Base-by-base conservation (phyloP, 1,284 basidiomycete species). In the Cutaneotrichosporon curvatum region DNA sequence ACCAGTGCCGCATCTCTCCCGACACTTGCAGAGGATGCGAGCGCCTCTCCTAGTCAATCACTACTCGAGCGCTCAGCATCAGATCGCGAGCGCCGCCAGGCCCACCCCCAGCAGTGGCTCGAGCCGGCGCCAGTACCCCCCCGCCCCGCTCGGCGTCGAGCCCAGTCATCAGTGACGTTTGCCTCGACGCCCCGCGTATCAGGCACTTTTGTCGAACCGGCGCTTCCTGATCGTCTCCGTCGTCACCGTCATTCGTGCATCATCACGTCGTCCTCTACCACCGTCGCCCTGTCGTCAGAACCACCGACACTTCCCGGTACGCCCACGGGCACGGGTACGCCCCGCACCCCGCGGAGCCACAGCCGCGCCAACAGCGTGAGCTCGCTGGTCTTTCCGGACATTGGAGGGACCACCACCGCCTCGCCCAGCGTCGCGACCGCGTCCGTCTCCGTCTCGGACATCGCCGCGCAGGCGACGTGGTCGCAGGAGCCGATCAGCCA, bases 381-480 rank as follows among this genome's bases (percentile, higher is more conserved):
- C 23, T 43, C 42, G 12, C 21, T 35, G 14, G 3, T 31, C 14
- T 35, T 23, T 4, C 15, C 33, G 11, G 33, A 43, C n/a, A n/a
- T n/a, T n/a, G n/a, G n/a, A n/a, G n/a, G n/a, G 4, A 23, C 32
- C 21, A 11, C 25, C 30, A 40, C 18, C 11, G 43, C 18, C 7
- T 48, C 47, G 19, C 50, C 45, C 1, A 39, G 39, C 12, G 41
- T 41, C 2, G 50, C 40, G 2, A 35, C 38, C 4, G 40, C 51
- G 4, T 47, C 47, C 6, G 48, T 46, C n/a, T 47, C 45, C 4
- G 45, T 53, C 20, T 47, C 45, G 15, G 51, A 53, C 41, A 42
- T 53, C 20, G 51, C 51, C 1, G 51, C 47, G 0, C 31, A 44
- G 18, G 48, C 51, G 7, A 50, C 45, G 14, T 50, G 44, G 51